Evolutionary conservation across 2,329 filamentous ascomycete species (phyloP).

Genomic region (Claviceps capensis): DNA sequence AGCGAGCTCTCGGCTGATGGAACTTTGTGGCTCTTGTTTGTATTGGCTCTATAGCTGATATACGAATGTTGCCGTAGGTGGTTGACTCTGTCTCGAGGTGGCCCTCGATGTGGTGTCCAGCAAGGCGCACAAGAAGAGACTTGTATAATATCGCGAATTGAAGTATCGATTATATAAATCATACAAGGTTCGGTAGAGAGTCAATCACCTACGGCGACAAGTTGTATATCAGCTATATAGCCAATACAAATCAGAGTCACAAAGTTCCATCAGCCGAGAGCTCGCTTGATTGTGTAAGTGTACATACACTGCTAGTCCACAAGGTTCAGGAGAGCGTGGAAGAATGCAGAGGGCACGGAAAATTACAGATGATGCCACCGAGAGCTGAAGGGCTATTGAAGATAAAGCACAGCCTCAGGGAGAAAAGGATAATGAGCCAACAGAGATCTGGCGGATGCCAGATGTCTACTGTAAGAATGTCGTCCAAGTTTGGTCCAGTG

Average conservation of each 20-base stretch:
- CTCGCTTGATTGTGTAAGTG: slow-evolving; percentile 7
- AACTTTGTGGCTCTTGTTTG: background rate
- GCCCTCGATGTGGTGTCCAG: too few relatives aligned
- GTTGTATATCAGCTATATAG: background rate
- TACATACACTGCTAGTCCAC: background rate
- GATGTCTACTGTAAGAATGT: background rate
- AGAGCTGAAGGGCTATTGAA: background rate
- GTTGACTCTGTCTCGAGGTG: too few relatives aligned
- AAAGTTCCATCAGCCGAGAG: slow-evolving; percentile 4
- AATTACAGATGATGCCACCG: background rate
- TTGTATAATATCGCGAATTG: too few relatives aligned
- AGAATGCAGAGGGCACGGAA: too few relatives aligned
- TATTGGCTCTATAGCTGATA: background rate
- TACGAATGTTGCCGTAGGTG: too few relatives aligned
- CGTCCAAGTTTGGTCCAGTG: background rate
- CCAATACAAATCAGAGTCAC: background rate
- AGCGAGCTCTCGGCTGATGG: slow-evolving; percentile 8
- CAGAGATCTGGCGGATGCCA: background rate
- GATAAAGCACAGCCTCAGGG: background rate
- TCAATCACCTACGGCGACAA: too few relatives aligned
- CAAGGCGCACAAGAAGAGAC: too few relatives aligned
- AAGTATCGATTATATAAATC: too few relatives aligned
- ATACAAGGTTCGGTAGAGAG: too few relatives aligned
- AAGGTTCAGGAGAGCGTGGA: too few relatives aligned
- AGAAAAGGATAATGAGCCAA: background rate